A percentile compares a stretch with the other conserved stretches of the same genome.
These are phyloP conservation scores for Arctium lappa DNA, from an alignment of 129 eudicot species.

Conservation along the genomic window DNA sequence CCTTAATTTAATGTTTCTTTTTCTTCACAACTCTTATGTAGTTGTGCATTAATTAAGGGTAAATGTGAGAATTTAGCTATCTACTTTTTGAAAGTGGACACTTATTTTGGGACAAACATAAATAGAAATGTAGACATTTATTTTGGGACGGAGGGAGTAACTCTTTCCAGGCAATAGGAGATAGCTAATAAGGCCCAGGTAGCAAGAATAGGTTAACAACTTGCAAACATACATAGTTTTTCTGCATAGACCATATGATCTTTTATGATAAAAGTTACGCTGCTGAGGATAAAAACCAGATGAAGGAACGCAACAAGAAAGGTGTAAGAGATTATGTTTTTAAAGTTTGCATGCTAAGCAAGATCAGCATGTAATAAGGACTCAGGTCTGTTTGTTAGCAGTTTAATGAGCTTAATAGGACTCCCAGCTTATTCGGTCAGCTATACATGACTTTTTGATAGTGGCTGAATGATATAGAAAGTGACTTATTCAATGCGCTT, in stretches of 20 bases:
- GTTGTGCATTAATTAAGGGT: too few relatives aligned
- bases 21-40: too few relatives aligned
- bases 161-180: neutral
- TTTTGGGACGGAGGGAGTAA: too few relatives aligned
- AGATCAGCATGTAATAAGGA: neutral
- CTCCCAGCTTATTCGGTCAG: neutral
- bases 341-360: neutral
- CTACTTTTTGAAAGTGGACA: too few relatives aligned
- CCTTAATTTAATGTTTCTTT: too few relatives aligned
- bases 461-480: neutral
- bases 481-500: neutral
- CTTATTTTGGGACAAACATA: too few relatives aligned
- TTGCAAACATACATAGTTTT: neutral
- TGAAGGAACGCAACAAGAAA: neutral
- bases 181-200: conserved; percentile 8
- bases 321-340: neutral
- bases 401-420: neutral
- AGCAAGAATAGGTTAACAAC: neutral
- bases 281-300: neutral
- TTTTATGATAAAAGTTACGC: neutral
- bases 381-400: neutral
- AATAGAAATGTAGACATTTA: too few relatives aligned
- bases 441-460: neutral
- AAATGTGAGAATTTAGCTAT: too few relatives aligned
- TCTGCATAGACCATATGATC: neutral